Base-by-base conservation (phyloP, 2,329 filamentous ascomycete genomes). In the Neonectria punicea region DNA sequence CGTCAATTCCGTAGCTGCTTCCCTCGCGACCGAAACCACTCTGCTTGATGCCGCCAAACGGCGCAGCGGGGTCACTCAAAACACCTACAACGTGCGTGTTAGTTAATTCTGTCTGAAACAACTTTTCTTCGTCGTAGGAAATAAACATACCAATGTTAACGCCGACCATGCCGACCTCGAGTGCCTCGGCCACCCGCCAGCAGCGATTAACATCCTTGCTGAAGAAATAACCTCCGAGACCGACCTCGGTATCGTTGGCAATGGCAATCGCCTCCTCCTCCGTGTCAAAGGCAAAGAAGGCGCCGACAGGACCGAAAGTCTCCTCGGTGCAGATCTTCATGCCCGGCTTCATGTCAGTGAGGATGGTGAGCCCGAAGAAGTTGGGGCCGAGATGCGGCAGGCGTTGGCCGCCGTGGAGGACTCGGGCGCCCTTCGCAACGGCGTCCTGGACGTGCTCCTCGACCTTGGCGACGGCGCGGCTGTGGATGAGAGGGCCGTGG, bases 21-120 rank as follows among this genome's bases (percentile, higher is more conserved):
- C 92, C 92, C 79, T 94, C 92, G 62, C 90, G 83, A 13, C 92
- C 92, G 72, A 93, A 93, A 25, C 92, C 92, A 71, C 88, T 92
- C 80, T 93, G 84, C 80, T 94, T 94, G 47, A 94, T 88, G 67
- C 92, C 92, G 18, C 92, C 92, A 74, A 94, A 94, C 3, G 85
- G 85, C 53, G 83, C 77, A 1, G 83, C 84, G 34, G 82, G 80
- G 62, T 87, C 85, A 20, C 84, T 86, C 64, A 87, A 83, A 14
- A 88, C 67, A 28, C 73, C 73, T 75, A 28, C 10, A 13, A 32
- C 51, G 28, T 30, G 18, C 32, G 49, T 67, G 63, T 74, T 58
- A 75, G 70, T 36, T n/a, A 36, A 46, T 30, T 25, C 16, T 41
- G 25, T 32, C 3, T 3, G 28, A 14, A 47, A 49, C 7, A 30